Evolutionary conservation across 805 yeast genomes (phyloP).

Genomic region (Candida argentea): DNA sequence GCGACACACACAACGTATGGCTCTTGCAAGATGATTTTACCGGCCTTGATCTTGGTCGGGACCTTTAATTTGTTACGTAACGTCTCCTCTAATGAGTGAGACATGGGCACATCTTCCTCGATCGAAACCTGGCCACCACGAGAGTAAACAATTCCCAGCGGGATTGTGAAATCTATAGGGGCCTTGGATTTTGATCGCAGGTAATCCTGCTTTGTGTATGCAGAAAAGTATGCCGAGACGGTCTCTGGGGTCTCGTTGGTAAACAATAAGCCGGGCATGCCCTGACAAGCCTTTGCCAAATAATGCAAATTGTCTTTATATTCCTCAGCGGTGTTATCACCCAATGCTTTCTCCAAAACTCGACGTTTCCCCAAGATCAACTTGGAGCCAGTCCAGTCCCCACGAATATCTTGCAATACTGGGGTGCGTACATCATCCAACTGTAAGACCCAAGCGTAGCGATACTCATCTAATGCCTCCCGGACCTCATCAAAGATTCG

Average conservation of each 20-base stretch:
- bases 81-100: conserved; percentile 91
- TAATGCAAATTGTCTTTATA: conserved; percentile 75
- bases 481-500: conserved; percentile 87
- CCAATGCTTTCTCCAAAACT: conserved; percentile 87
- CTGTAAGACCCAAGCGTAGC: conserved; percentile 75
- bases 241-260: conserved; percentile 83
- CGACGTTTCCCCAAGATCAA: conserved; percentile 85
- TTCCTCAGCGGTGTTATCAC: conserved; percentile 81
- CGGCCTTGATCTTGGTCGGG: conserved; percentile 84
- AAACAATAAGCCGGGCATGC: conserved; percentile 80
- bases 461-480: conserved; percentile 64
- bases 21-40: conserved; percentile 69
- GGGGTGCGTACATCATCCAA: conserved; percentile 93
- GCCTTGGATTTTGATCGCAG: conserved; percentile 83
- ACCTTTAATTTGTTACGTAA: conserved; percentile 80
- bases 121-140: conserved; percentile 87
- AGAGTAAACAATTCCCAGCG: conserved; percentile 86
- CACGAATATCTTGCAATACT: conserved; percentile 85
- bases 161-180: conserved; percentile 76
- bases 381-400: conserved; percentile 88
- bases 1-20: conserved; percentile 73
- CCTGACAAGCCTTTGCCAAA: conserved; percentile 53
- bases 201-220: conserved; percentile 71
- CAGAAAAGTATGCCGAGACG: conserved; percentile 79
- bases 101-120: conserved; percentile 94